Conservation (phyloP, 441 rosid species). For the Adansonia rubrostipa region DNA sequence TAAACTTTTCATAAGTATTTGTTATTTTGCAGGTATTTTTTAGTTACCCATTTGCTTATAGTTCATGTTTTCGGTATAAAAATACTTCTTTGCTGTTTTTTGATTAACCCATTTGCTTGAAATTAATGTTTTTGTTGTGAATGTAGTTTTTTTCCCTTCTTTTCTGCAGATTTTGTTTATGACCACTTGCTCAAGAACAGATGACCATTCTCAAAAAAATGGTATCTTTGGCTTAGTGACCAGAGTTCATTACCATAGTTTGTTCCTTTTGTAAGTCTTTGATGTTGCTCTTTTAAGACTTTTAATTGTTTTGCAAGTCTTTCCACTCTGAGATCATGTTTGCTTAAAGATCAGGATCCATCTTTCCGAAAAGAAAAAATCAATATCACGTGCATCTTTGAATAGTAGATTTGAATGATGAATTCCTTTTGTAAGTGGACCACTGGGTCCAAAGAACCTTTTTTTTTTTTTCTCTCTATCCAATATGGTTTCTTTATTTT, state of each 20-base stretch:
- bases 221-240: slow-evolving; percentile 25
- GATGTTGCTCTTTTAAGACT: slow-evolving; percentile 22
- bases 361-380: background rate
- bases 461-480: slow-evolving; percentile 3
- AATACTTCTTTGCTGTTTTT: too few species aligned
- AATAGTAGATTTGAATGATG: background rate
- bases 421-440: slow-evolving; percentile 15
- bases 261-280: slow-evolving; percentile 27
- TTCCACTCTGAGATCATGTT: slow-evolving; percentile 4
- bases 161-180: slow-evolving; percentile 31
- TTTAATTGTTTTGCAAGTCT: background rate
- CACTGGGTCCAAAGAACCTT: slow-evolving; percentile 18
- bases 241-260: slow-evolving; percentile 29
- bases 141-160: background rate
- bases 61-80: slow-evolving; percentile 14
- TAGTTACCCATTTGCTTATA: slow-evolving; percentile 5
- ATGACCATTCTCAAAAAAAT: background rate
- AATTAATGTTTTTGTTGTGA: background rate
- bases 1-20: slow-evolving; percentile 1
- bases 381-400: background rate
- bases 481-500: slow-evolving; percentile 11
- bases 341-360: slow-evolving; percentile 28
- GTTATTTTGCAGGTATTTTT: background rate
- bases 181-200: slow-evolving; percentile 39
- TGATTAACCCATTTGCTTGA: background rate